A percentile compares a stretch with the other conserved stretches of the same genome.
Evolutionary conservation across 169 alveolate species (phyloP).

Genomic region (Plasmodium vinckei): DNA sequence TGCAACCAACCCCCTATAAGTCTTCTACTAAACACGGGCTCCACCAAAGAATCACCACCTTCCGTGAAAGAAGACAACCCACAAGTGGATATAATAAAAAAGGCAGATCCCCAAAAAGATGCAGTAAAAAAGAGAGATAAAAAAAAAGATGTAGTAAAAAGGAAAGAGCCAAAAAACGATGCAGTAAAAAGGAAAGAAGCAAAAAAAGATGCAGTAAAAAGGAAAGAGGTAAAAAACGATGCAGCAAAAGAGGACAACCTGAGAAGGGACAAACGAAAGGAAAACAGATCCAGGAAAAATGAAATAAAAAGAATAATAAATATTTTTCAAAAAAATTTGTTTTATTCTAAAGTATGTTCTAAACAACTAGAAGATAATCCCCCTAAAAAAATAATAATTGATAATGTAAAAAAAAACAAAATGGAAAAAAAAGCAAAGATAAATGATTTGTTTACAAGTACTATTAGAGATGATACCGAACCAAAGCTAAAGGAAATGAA

Average conservation of each 20-base stretch:
- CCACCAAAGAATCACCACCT: not conserved
- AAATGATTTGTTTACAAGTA: not conserved
- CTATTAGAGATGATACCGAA: not conserved
- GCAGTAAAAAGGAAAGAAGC: not conserved
- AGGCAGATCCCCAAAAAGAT: not conserved
- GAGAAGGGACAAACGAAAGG: not conserved
- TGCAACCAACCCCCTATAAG: too few relatives aligned
- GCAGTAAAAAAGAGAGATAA: not conserved
- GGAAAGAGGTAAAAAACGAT: not conserved
- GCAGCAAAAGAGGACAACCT: not conserved
- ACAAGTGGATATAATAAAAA: not conserved
- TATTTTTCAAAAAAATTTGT: not conserved
- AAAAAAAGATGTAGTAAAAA: not conserved
- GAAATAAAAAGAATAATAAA: not conserved
- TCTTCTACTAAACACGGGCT: too few relatives aligned
- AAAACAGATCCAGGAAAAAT: not conserved
- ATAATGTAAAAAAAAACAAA: not conserved
- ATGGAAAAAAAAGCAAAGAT: slow-evolving; percentile 5
- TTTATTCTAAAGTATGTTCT: not conserved
- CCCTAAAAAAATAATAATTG: not conserved
- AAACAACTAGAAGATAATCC: not conserved
- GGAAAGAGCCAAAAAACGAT: not conserved
- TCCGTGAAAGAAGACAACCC: not conserved
- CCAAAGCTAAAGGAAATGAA: too few relatives aligned
- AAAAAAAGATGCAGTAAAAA: not conserved